Evolutionary conservation across 1,139 yeast species (phyloP).

Genomic region (Pichia sp.): DNA sequence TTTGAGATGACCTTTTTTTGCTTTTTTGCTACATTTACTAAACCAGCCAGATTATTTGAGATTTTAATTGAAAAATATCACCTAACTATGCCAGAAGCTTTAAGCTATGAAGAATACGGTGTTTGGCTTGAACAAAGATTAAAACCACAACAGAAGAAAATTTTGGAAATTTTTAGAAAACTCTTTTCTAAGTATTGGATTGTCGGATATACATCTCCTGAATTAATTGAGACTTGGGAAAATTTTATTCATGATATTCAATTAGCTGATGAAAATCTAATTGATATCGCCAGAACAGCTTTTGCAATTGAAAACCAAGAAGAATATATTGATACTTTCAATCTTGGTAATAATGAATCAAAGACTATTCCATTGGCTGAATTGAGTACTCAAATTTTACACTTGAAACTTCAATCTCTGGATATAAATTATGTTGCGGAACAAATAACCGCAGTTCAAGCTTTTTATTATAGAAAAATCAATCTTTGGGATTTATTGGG

Average conservation of each 20-base stretch:
- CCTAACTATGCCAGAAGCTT: conserved; percentile 79
- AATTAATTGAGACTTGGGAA: conserved; percentile 46
- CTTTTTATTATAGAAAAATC: conserved; percentile 58
- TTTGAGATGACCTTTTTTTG: conserved; percentile 68
- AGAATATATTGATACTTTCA: conserved; percentile 20
- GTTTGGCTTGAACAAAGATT: conserved; percentile 73
- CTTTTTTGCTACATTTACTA: conserved; percentile 72
- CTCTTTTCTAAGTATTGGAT: conserved; percentile 75
- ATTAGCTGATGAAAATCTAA: conserved; percentile 12
- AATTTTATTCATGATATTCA: conserved; percentile 41
- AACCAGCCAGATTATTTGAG: conserved; percentile 58
- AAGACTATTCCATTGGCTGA: conserved; percentile 17
- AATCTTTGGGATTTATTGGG: conserved; percentile 71
- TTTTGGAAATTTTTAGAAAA: conserved; percentile 62
- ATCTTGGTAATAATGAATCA: conserved; percentile 17
- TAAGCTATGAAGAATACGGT: conserved; percentile 75
- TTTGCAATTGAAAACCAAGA: conserved; percentile 20
- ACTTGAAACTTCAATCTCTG: conserved; percentile 54
- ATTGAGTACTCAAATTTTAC: conserved; percentile 29
- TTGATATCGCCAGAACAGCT: conserved; percentile 19
- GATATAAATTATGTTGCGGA: conserved; percentile 76
- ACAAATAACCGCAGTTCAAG: conserved; percentile 78
- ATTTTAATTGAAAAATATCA: conserved; percentile 61
- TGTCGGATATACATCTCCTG: conserved; percentile 25
- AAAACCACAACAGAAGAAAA: conserved; percentile 59